phyloP scores from a whole-genome alignment of 176 grass and related monocot species.

The Triticum urartu region DNA sequence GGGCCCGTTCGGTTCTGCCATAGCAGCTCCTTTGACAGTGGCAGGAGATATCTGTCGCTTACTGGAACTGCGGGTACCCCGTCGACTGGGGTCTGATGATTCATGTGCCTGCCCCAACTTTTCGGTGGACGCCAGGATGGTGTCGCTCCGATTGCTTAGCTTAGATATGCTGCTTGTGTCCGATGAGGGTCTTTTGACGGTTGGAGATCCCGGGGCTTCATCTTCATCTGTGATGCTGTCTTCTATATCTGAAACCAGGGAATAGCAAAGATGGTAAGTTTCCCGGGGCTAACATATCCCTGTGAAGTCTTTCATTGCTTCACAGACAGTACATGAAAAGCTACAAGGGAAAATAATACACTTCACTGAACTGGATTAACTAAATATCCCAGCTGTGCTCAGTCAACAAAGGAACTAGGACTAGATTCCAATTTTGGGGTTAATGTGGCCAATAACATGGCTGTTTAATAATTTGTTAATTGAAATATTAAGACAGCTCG shows the following conservation, averaged over 20 bases:
- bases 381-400: not conserved
- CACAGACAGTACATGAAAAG: not conserved
- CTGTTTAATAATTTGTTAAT: not conserved
- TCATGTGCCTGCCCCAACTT: not conserved
- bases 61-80: not conserved
- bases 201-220: not conserved
- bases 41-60: not conserved
- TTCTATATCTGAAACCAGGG: slow-evolving; percentile 24
- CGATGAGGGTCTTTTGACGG: not conserved
- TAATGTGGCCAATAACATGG: not conserved
- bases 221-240: slow-evolving; percentile 5
- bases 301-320: not conserved
- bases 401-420: not conserved
- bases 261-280: slow-evolving; percentile 3
- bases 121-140: not conserved
- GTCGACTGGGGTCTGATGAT: not conserved
- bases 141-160: not conserved
- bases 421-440: not conserved
- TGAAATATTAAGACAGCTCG: not conserved
- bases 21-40: not conserved
- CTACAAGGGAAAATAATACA: not conserved
- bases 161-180: slow-evolving; percentile 1
- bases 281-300: not conserved
- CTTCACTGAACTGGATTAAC: not conserved
- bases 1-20: not conserved